Evolutionary conservation across 1,284 basidiomycete genomes (phyloP).

Genomic region (Cryptococcus sp.): DNA sequence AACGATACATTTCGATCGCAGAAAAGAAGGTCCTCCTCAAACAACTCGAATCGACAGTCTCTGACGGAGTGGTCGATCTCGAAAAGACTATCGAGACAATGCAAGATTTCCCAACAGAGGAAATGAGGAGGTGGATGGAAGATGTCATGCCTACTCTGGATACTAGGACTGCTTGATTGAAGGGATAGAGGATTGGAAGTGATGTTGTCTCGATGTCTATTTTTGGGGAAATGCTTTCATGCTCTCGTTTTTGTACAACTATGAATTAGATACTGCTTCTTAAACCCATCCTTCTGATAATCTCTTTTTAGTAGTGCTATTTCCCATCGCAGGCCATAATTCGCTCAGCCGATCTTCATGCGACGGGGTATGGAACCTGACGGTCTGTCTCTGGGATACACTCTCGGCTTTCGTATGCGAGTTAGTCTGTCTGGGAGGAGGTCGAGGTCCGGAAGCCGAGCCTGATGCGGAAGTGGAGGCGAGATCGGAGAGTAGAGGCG

Average conservation of each 20-base stretch:
- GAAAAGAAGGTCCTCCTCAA: conserved; percentile 36
- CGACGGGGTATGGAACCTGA: not conserved
- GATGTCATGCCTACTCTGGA: not conserved
- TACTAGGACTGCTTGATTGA: too few species aligned
- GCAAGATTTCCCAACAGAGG: conserved; percentile 36
- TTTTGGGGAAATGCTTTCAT: too few species aligned
- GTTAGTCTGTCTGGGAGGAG: too few species aligned
- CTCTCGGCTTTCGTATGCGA: not conserved
- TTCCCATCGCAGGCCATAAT: not conserved
- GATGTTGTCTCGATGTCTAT: too few species aligned
- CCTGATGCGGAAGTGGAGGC: not conserved
- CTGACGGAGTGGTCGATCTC: conserved; percentile 39
- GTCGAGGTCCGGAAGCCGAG: too few species aligned
- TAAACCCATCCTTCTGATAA: not conserved
- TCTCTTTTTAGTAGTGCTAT: too few species aligned
- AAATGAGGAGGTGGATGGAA: conserved; percentile 45
- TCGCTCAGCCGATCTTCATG: not conserved
- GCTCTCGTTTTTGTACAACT: too few species aligned
- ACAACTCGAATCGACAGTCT: conserved; percentile 33
- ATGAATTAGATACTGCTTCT: too few species aligned
- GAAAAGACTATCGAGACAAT: conserved; percentile 43
- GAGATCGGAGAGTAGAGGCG: too few species aligned
- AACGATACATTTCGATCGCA: conserved; percentile 29
- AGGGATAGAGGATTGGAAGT: not conserved
- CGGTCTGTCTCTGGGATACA: not conserved